A percentile compares a stretch with the other conserved stretches of the same genome.
These are phyloP conservation scores for Lachnellula willkommii DNA, from an alignment of 2,329 filamentous ascomycete genomes.

Conservation along the genomic window DNA sequence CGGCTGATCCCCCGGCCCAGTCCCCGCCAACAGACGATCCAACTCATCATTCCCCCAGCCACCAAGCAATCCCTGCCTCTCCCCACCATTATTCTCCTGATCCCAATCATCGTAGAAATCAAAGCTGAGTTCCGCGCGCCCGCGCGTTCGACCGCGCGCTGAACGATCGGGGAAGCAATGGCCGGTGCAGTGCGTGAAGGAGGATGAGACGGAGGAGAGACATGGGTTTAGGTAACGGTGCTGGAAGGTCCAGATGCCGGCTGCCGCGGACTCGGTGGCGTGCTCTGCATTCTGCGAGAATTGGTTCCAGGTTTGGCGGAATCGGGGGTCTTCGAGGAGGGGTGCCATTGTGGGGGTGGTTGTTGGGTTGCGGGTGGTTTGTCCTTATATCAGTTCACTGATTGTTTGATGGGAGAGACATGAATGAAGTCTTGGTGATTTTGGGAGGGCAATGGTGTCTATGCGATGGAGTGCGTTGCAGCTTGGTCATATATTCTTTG, in stretches of 20 bases:
- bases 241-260: constrained; percentile 81
- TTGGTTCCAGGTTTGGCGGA: constrained; percentile 90
- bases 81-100: constrained; percentile 33
- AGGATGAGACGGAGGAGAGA: constrained; percentile 59
- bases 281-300: constrained; percentile 86
- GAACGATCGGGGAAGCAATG: constrained; percentile 68
- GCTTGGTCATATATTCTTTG: too few relatives aligned
- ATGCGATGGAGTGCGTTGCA: too few relatives aligned
- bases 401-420: too few relatives aligned
- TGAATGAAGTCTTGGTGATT: too few relatives aligned
- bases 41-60: constrained; percentile 80
- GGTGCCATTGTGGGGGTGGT: constrained; percentile 28
- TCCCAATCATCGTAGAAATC: constrained; percentile 99
- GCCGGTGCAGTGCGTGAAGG: constrained; percentile 66
- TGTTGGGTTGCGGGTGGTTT: neutral
- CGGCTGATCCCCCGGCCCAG: constrained; percentile 52
- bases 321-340: constrained; percentile 71
- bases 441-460: too few relatives aligned
- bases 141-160: constrained; percentile 57
- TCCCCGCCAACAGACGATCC: constrained; percentile 73
- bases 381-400: neutral
- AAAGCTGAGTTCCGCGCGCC: constrained; percentile 76
- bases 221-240: constrained; percentile 83
- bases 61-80: constrained; percentile 56
- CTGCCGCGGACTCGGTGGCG: constrained; percentile 86